Percentiles rank a stretch among this genome's conserved stretches.
These are phyloP conservation scores for Malus asiatica DNA, from an alignment of 306 rosid genomes.

Conservation along the genomic window DNA sequence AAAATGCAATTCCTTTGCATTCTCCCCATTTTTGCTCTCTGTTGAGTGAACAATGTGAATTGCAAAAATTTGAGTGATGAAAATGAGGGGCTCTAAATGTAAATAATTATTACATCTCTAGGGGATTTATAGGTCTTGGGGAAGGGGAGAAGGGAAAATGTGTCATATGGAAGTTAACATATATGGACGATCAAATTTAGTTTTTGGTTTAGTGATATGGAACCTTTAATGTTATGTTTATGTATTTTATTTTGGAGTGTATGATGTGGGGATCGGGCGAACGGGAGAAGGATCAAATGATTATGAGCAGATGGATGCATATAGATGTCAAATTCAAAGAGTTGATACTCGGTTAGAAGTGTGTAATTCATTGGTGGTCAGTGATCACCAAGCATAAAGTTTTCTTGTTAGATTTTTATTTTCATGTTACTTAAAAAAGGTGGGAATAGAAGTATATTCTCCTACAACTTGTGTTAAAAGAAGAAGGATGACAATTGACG, in stretches of 20 bases:
- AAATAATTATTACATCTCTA: too few species aligned
- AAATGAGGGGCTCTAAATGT: neutral
- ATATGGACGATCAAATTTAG: neutral
- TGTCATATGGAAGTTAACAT: neutral
- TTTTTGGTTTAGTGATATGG: neutral
- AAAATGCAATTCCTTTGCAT: neutral
- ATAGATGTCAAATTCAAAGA: neutral
- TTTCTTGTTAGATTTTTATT: neutral
- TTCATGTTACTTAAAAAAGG: neutral
- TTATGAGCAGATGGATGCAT: neutral
- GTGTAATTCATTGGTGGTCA: neutral
- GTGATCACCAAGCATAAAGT: neutral
- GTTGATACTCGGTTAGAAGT: neutral
- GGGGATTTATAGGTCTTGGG: neutral
- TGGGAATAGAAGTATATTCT: neutral
- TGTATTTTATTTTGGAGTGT: neutral
- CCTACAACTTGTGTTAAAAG: neutral
- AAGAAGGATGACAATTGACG: neutral
- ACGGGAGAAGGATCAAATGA: neutral
- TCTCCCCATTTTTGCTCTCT: neutral
- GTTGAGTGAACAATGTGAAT: neutral
- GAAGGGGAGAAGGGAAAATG: neutral
- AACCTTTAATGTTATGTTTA: neutral
- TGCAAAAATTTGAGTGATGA: neutral
- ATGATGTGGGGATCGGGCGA: neutral